Evolutionary conservation across 2,329 filamentous ascomycete genomes (phyloP).

Genomic region (Ophiosphaerella narmari): DNA sequence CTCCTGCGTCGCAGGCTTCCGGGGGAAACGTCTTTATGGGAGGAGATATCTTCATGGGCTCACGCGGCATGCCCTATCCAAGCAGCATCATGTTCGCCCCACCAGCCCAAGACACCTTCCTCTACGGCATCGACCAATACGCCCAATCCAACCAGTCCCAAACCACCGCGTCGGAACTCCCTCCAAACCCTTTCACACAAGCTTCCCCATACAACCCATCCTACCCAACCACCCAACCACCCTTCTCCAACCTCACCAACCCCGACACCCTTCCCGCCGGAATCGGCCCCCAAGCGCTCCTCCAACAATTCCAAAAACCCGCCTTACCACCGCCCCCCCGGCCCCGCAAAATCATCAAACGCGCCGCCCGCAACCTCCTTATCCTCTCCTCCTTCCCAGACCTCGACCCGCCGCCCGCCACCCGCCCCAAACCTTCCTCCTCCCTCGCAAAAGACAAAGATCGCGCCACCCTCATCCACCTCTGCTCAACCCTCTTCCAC

Average conservation of each 20-base stretch:
- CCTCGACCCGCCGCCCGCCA: constrained; percentile 46
- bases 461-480: constrained; percentile 59
- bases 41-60: constrained; percentile 31
- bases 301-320: constrained; percentile 30
- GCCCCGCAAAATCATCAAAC: constrained; percentile 49
- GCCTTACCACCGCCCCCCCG: constrained; percentile 17
- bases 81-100: constrained; percentile 42
- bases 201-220: constrained; percentile 18
- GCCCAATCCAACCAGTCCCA: constrained; percentile 22
- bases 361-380: constrained; percentile 62
- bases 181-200: constrained; percentile 32
- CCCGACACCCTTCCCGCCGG: constrained; percentile 26
- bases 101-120: constrained; percentile 39
- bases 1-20: constrained; percentile 26
- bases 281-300: constrained; percentile 25
- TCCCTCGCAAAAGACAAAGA: constrained; percentile 41
- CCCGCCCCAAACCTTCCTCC: constrained; percentile 58
- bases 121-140: constrained; percentile 47
- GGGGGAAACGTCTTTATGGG: constrained; percentile 21
- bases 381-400: constrained; percentile 55
- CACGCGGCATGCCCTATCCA: constrained; percentile 28
- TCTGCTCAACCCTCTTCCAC: constrained; percentile 51
- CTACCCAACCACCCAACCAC: constrained; percentile 25
- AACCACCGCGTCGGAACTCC: constrained; percentile 19
- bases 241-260: constrained; percentile 33